phyloP scores from a whole-genome alignment of 164 flowering plant genomes.

The Echeveria elegans region DNA sequence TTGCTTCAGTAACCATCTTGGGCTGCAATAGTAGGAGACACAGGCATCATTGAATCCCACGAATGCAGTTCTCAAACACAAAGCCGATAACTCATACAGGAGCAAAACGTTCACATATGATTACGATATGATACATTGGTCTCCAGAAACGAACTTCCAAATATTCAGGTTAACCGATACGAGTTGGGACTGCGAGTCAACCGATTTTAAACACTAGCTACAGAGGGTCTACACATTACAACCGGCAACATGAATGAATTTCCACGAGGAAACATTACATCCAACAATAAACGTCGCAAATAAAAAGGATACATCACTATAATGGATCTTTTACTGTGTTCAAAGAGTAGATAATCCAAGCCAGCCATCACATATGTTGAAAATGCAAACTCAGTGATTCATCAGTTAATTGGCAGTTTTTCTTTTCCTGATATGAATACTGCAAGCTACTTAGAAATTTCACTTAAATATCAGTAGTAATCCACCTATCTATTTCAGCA shows the following conservation, averaged over 20 bases:
- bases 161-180: neutral
- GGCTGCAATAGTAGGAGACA: slow-evolving; percentile 44
- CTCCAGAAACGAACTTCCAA: neutral
- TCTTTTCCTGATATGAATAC: neutral
- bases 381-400: neutral
- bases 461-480: neutral
- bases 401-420: neutral
- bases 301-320: too few species aligned
- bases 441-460: neutral
- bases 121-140: neutral
- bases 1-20: slow-evolving; percentile 85
- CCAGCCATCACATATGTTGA: neutral
- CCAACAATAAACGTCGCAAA: neutral
- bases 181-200: neutral
- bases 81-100: too few species aligned
- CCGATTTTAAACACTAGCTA: neutral
- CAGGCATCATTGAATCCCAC: too few species aligned
- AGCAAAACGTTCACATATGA: neutral
- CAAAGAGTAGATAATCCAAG: neutral
- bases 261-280: neutral
- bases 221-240: neutral
- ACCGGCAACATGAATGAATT: neutral
- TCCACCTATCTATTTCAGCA: neutral
- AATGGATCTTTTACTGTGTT: neutral
- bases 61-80: too few species aligned